phyloP scores from a whole-genome alignment of 176 grass and related monocot genomes.

The Carex cristatella region DNA sequence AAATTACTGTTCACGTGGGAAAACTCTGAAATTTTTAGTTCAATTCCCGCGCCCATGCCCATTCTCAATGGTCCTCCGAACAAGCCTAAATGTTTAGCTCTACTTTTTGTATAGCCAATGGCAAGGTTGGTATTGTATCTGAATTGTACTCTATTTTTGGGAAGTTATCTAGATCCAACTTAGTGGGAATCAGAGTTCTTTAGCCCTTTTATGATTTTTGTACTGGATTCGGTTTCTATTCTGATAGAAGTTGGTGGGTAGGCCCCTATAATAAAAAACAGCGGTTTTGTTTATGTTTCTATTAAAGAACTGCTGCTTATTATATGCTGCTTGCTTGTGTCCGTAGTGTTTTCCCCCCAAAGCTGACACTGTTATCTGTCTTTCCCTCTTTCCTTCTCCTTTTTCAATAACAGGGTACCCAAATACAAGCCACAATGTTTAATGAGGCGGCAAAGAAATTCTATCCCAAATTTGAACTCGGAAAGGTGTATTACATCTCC shows the following conservation, averaged over 20 bases:
- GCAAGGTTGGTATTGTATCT: not conserved
- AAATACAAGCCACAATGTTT: constrained; percentile 98
- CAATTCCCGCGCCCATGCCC: no score
- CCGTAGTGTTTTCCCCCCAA: not conserved
- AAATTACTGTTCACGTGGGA: no score
- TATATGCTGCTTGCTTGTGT: not conserved
- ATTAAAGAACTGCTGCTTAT: not conserved
- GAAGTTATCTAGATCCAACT: no score
- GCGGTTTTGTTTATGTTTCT: not conserved
- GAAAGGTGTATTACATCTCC: constrained; percentile 94
- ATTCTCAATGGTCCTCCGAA: no score
- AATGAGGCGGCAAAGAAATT: constrained; percentile 89
- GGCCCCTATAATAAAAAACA: not conserved
- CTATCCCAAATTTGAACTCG: constrained; percentile 68
- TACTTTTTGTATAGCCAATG: not conserved
- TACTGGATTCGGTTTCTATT: not conserved
- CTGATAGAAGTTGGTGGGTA: not conserved
- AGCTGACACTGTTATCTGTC: not conserved
- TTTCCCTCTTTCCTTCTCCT: not conserved
- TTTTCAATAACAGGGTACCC: constrained; percentile 58
- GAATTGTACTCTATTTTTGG: no score
- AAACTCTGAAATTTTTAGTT: no score
- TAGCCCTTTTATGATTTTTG: not conserved
- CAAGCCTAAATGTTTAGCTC: not conserved
- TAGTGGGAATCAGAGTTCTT: not conserved